phyloP scores from a whole-genome alignment of 1,139 yeast genomes.

The Geotrichum aggregatum region DNA sequence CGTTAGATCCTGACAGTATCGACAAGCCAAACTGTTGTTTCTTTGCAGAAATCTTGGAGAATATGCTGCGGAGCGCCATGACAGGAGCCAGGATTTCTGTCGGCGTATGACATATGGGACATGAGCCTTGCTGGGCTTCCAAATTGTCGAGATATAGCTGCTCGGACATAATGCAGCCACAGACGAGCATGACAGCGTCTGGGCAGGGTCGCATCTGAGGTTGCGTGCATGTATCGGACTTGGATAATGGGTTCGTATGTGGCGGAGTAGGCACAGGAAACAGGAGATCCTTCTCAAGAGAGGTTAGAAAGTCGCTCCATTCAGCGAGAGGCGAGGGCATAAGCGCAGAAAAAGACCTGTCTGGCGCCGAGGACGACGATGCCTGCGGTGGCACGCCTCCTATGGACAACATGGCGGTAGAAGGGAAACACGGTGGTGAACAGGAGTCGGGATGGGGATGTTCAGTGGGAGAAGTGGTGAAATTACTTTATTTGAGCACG shows the following conservation, averaged over 20 bases:
- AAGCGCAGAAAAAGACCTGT: slow-evolving; percentile 4
- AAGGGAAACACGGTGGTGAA: background rate
- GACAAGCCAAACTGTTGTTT: slow-evolving; percentile 16
- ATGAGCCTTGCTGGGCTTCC: background rate
- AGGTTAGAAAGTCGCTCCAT: slow-evolving; percentile 33
- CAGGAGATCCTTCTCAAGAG: slow-evolving; percentile 29
- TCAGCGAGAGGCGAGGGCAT: slow-evolving; percentile 24
- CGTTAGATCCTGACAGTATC: slow-evolving; percentile 9
- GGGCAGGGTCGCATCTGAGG: slow-evolving; percentile 1
- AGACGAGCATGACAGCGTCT: slow-evolving; percentile 41
- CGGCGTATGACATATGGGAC: slow-evolving; percentile 15
- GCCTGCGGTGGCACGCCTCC: slow-evolving; percentile 5
- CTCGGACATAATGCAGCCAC: slow-evolving; percentile 72
- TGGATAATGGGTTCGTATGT: background rate
- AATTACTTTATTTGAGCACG: no score
- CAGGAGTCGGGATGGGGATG: background rate
- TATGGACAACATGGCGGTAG: background rate
- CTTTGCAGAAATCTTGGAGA: slow-evolving; percentile 6
- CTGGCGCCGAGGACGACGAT: background rate
- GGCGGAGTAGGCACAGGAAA: slow-evolving; percentile 49
- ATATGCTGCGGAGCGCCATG: slow-evolving; percentile 12
- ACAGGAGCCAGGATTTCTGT: slow-evolving; percentile 18
- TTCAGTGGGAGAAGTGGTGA: no score
- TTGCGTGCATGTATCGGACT: no score
- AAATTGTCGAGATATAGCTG: slow-evolving; percentile 18